Evolutionary conservation across 805 yeast genomes (phyloP).

Genomic region (Kurtzmaniella cleridarum): DNA sequence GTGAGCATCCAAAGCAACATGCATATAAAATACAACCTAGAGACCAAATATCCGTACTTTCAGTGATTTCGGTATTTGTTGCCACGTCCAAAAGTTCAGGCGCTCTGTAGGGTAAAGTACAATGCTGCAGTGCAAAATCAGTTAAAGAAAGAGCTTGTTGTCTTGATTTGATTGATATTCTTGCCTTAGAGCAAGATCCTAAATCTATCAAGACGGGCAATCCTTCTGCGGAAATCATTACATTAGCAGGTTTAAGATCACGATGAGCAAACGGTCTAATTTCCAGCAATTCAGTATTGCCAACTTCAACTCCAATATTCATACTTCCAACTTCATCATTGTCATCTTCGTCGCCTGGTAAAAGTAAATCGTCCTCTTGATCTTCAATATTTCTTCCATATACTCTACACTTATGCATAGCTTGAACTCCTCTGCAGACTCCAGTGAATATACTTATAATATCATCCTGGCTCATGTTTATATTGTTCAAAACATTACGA

Average conservation of each 20-base stretch:
- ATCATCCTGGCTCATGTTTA: conserved; percentile 54
- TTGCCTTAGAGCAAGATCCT: conserved; percentile 72
- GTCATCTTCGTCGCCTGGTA: conserved; percentile 17
- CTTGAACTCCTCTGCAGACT: conserved; percentile 66
- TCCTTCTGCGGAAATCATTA: conserved; percentile 72
- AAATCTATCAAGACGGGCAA: conserved; percentile 77
- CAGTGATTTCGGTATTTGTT: conserved; percentile 60
- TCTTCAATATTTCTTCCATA: conserved; percentile 13
- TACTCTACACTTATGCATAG: conserved; percentile 61
- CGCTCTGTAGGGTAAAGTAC: conserved; percentile 82
- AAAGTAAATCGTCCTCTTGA: conserved; percentile 20
- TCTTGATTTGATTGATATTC: conserved; percentile 48
- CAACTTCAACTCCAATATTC: conserved; percentile 7
- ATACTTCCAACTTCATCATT: conserved; percentile 22
- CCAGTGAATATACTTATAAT: conserved; percentile 61
- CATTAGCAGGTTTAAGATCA: conserved; percentile 85
- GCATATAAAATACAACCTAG: conserved; percentile 81
- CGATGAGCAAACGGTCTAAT: conserved; percentile 74
- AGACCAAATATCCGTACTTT: conserved; percentile 86
- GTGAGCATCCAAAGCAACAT: conserved; percentile 72
- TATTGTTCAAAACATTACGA: conserved; percentile 50
- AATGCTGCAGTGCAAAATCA: conserved; percentile 78
- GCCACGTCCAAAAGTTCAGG: conserved; percentile 83
- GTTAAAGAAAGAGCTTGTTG: conserved; percentile 72
- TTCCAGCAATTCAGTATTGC: conserved; percentile 47